Evolutionary conservation across 2,329 filamentous ascomycete genomes (phyloP).

Genomic region (Fusarium sp.): DNA sequence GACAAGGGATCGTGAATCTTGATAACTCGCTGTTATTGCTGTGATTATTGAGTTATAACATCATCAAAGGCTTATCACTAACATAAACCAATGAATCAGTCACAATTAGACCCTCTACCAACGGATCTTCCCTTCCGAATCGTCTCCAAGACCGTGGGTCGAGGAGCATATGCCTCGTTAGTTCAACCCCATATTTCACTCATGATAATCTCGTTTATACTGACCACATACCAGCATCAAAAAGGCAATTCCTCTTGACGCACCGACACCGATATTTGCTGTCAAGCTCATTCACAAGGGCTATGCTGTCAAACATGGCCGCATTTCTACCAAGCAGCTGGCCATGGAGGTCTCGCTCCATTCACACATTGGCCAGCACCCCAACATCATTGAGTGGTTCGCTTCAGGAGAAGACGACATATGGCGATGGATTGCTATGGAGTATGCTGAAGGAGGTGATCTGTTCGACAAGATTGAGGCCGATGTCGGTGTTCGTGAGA

Average conservation of each 20-base stretch:
- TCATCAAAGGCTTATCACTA: not conserved
- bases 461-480: slow-evolving; percentile 99
- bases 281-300: slow-evolving; percentile 99
- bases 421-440: slow-evolving; percentile 99
- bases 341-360: slow-evolving; percentile 93
- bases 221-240: slow-evolving; percentile 74
- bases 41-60: not conserved
- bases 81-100: slow-evolving; percentile 68
- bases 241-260: slow-evolving; percentile 83
- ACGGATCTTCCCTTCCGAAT: slow-evolving; percentile 89
- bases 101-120: slow-evolving; percentile 89
- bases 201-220: not conserved
- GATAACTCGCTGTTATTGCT: not conserved
- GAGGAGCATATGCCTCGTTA: slow-evolving; percentile 97
- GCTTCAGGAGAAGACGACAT: slow-evolving; percentile 83
- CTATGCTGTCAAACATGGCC: slow-evolving; percentile 89
- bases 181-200: slow-evolving; percentile 39
- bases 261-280: slow-evolving; percentile 82
- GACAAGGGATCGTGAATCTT: slow-evolving; percentile 15
- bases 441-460: slow-evolving; percentile 93
- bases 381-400: slow-evolving; percentile 94
- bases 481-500: slow-evolving; percentile 91
- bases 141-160: slow-evolving; percentile 95
- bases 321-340: slow-evolving; percentile 88
- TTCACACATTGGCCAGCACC: slow-evolving; percentile 86